phyloP scores from a whole-genome alignment of 768 basidiomycete species.

The Hydnomerulius pinastri region DNA sequence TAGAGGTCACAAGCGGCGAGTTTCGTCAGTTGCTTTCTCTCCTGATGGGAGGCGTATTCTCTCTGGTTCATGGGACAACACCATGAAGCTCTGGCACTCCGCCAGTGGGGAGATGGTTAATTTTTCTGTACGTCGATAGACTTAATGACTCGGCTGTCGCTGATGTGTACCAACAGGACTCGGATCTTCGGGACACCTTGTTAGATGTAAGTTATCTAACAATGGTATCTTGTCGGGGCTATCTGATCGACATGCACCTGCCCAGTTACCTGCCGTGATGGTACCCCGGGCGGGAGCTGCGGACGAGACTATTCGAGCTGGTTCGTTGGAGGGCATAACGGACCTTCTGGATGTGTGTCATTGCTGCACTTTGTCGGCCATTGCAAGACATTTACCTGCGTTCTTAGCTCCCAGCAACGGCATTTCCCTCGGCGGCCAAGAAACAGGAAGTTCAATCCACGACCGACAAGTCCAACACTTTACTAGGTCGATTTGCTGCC shows the following conservation, averaged over 20 bases:
- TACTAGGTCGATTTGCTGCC: too few relatives aligned
- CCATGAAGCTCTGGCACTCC: background rate
- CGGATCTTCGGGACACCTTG: too few relatives aligned
- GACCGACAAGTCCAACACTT: too few relatives aligned
- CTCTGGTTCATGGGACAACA: background rate
- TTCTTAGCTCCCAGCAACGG: background rate
- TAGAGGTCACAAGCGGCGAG: background rate
- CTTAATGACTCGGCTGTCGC: too few relatives aligned
- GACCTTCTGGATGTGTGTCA: background rate
- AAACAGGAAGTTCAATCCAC: too few relatives aligned
- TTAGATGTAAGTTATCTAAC: background rate
- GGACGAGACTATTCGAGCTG: background rate
- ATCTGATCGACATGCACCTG: background rate
- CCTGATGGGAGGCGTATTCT: background rate
- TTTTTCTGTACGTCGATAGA: slow-evolving; percentile 31
- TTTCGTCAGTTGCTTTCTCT: background rate
- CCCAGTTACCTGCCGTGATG: background rate
- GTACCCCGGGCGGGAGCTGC: too few relatives aligned
- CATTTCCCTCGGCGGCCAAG: background rate
- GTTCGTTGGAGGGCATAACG: too few relatives aligned
- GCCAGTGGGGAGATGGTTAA: background rate
- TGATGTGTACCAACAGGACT: too few relatives aligned
- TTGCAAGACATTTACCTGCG: background rate
- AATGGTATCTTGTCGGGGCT: background rate
- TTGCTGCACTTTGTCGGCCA: background rate